phyloP scores from a whole-genome alignment of 805 yeast genomes.

The Metschnikowia sp. region DNA sequence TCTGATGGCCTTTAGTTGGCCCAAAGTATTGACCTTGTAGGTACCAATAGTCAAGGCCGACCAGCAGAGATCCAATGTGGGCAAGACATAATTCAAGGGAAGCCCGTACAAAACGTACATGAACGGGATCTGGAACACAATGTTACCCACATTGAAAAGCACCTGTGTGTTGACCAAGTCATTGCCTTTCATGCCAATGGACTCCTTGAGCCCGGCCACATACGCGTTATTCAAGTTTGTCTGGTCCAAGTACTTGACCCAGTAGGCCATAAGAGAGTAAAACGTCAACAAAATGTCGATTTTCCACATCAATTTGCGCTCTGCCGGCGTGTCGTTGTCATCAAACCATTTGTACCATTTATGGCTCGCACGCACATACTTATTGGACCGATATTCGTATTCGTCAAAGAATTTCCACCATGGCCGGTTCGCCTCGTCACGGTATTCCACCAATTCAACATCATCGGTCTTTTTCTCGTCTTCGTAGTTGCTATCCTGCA shows the following conservation, averaged over 20 bases:
- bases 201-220: slow-evolving; percentile 23
- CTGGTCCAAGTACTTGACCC: slow-evolving; percentile 26
- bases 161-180: slow-evolving; percentile 28
- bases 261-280: slow-evolving; percentile 32
- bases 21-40: slow-evolving; percentile 16
- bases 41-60: slow-evolving; percentile 22
- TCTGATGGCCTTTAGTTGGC: slow-evolving; percentile 24
- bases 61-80: slow-evolving; percentile 22
- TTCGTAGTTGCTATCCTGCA: slow-evolving; percentile 15
- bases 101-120: slow-evolving; percentile 22
- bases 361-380: slow-evolving; percentile 15
- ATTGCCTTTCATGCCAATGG: slow-evolving; percentile 26
- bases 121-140: slow-evolving; percentile 26
- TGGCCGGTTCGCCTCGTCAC: slow-evolving; percentile 51
- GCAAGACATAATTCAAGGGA: slow-evolving; percentile 22
- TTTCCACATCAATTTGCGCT: slow-evolving; percentile 28
- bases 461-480: background rate
- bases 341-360: slow-evolving; percentile 31
- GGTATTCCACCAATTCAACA: slow-evolving; percentile 31
- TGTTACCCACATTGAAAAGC: slow-evolving; percentile 23
- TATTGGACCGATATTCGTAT: slow-evolving; percentile 26
- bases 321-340: slow-evolving; percentile 25
- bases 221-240: slow-evolving; percentile 26
- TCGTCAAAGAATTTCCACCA: slow-evolving; percentile 48
- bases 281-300: slow-evolving; percentile 26